Percentiles rank a stretch among this genome's conserved stretches.
These are phyloP conservation scores for Bathelium albidoporum DNA, from an alignment of 495 filamentous ascomycete genomes.

Conservation along the genomic window DNA sequence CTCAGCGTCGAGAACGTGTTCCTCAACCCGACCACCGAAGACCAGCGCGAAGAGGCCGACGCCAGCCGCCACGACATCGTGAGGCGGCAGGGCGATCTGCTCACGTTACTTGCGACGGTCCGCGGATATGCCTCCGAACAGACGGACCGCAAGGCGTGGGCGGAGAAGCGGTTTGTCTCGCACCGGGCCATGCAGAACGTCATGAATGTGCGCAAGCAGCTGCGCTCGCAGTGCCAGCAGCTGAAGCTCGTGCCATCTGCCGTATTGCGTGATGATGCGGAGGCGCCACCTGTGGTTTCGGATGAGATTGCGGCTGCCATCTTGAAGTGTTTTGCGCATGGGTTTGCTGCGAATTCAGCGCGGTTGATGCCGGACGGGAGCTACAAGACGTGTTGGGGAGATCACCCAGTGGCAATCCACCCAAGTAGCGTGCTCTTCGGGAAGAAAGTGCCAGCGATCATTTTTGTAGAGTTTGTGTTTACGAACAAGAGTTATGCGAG, in stretches of 20 bases:
- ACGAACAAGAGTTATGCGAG: conserved; percentile 87
- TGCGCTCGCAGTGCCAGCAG: conserved; percentile 51
- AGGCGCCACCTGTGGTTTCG: conserved; percentile 20
- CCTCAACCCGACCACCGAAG: conserved; percentile 67
- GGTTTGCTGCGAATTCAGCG: conserved; percentile 76
- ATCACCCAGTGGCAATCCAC: conserved; percentile 81
- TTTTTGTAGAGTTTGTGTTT: conserved; percentile 94
- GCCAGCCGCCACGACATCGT: conserved; percentile 60
- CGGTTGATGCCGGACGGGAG: conserved; percentile 71
- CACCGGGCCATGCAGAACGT: conserved; percentile 73
- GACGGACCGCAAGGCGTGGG: conserved; percentile 65
- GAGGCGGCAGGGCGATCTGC: conserved; percentile 76
- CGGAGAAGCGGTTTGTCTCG: conserved; percentile 63
- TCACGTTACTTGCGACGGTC: conserved; percentile 76
- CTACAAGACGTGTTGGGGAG: conserved; percentile 74
- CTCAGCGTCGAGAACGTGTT: conserved; percentile 87
- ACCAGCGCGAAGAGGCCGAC: conserved; percentile 68
- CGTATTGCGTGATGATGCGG: not conserved
- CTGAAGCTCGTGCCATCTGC: conserved; percentile 36
- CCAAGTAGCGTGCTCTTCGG: conserved; percentile 79
- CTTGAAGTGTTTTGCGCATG: conserved; percentile 70
- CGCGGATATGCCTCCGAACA: conserved; percentile 70
- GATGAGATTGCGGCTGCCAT: conserved; percentile 47
- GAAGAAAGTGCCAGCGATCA: conserved; percentile 81
- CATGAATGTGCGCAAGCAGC: conserved; percentile 80